Evolutionary conservation across 306 rosid genomes (phyloP).

Genomic region (Albizia julibrissin): DNA sequence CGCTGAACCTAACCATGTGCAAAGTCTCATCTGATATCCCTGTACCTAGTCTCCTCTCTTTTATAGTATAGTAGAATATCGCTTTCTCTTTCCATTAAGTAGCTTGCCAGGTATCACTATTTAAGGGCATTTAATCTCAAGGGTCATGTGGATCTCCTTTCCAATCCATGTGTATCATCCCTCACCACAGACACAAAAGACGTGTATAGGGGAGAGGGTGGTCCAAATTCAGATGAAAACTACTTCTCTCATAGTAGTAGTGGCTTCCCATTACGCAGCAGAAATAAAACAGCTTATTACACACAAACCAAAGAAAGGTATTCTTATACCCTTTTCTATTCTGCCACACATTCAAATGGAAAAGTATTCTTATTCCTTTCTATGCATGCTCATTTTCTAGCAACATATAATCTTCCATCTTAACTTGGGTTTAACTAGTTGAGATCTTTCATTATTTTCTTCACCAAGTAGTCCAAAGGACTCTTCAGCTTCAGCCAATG

Average conservation of each 20-base stretch:
- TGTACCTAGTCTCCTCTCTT: not conserved
- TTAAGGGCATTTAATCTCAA: not conserved
- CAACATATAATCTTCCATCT: not conserved
- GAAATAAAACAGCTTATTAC: not conserved
- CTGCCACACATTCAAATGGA: not conserved
- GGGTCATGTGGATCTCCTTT: not conserved
- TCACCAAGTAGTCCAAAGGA: not conserved
- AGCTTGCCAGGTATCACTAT: not conserved
- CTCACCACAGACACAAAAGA: not conserved
- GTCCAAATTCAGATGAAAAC: not conserved
- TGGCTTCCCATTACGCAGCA: not conserved
- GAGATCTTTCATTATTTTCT: not conserved
- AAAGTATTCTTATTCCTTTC: not conserved
- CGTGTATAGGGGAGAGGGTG: not conserved
- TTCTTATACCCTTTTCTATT: not conserved
- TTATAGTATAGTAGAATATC: not conserved
- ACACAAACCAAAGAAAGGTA: not conserved
- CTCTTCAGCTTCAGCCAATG: not conserved
- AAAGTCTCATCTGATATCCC: not conserved
- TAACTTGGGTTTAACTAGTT: not conserved
- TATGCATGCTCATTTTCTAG: not conserved
- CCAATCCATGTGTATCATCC: not conserved
- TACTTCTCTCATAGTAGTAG: not conserved
- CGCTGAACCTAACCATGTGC: not conserved
- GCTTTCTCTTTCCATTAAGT: not conserved